Conservation (phyloP, 169 alveolate genomes). For the Amoebophrya sp. region DNA sequence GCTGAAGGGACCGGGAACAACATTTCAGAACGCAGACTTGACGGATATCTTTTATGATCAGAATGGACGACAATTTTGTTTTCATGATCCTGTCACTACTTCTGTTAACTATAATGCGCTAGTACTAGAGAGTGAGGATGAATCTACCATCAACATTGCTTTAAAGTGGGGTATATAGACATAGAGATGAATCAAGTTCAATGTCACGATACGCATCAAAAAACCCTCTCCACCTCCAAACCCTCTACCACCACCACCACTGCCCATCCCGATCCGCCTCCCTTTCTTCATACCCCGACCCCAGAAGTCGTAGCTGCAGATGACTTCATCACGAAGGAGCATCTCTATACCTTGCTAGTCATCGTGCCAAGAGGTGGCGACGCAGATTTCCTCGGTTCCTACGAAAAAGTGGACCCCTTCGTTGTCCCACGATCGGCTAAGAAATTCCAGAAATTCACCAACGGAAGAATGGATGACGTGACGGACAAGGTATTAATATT, state of each 20-base stretch:
- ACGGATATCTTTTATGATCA: no score
- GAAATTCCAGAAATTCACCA: constrained; percentile 33
- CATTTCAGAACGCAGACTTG: not conserved
- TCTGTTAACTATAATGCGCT: no score
- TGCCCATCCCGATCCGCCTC: constrained; percentile 49
- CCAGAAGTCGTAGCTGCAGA: constrained; percentile 55
- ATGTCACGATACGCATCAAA: no score
- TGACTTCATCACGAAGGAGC: constrained; percentile 58
- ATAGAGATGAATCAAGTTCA: no score
- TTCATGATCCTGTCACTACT: no score
- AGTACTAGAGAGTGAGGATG: no score
- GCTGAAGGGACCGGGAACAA: not conserved
- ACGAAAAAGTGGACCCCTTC: constrained; percentile 56
- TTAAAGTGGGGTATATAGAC: no score
- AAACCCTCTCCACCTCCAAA: no score
- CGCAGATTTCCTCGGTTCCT: constrained; percentile 46
- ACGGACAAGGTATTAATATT: not conserved
- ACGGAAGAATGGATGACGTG: not conserved
- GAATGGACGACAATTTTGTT: no score
- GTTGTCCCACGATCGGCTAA: constrained; percentile 68
- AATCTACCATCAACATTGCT: no score
- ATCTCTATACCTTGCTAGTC: constrained; percentile 60
- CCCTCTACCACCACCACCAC: constrained; percentile 14
- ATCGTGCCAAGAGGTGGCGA: constrained; percentile 59
- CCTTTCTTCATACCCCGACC: constrained; percentile 60